Base-by-base conservation (phyloP, 768 basidiomycete genomes). In the Phaeolepiota aurea region DNA sequence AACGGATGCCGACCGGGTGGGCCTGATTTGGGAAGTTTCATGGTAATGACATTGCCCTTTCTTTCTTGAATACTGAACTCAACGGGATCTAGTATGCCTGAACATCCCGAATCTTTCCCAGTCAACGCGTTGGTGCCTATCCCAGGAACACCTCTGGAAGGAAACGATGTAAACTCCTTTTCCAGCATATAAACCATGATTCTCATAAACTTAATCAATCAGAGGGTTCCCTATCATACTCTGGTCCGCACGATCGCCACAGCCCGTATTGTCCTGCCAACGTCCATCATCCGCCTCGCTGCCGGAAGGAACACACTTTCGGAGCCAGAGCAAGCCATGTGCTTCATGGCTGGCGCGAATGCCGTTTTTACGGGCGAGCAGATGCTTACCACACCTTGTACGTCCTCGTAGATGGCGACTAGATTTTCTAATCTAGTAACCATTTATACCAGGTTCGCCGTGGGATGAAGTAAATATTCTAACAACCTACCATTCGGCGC, bases 31-130 rank as follows among this genome's bases (percentile, higher is more conserved):
- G 71, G 92, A 98, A 59, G 85, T 92, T 45, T 77, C 88, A 38
- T 89, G 79, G 92, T 92, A 63, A 56, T 80, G 64, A 7, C 25
- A n/a, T n/a, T n/a, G n/a, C n/a, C n/a, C n/a, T n/a, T n/a, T n/a
- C n/a, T n/a, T n/a, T n/a, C n/a, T n/a, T n/a, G n/a, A n/a, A n/a
- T n/a, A n/a, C n/a, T n/a, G n/a, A n/a, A n/a, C n/a, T n/a, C n/a
- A n/a, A n/a, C n/a, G n/a, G n/a, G n/a, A 43, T 5, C n/a, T 50
- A 93, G 90, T 55, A 82, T 96, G 76, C 82, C 87, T 30, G 87
- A 93, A 57, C 90, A 97, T 53, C 94, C 94, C n/a, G 94, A 98
- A 59, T 93, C 89, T 3, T 98, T 98, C 71, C 94, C 94, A 0
- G 93, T 98, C 45, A 98, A 98, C 59, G 93, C 94, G 11, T 72